Conservation (phyloP, 176 grass and related monocot genomes). For the Coix lacrymajobi region DNA sequence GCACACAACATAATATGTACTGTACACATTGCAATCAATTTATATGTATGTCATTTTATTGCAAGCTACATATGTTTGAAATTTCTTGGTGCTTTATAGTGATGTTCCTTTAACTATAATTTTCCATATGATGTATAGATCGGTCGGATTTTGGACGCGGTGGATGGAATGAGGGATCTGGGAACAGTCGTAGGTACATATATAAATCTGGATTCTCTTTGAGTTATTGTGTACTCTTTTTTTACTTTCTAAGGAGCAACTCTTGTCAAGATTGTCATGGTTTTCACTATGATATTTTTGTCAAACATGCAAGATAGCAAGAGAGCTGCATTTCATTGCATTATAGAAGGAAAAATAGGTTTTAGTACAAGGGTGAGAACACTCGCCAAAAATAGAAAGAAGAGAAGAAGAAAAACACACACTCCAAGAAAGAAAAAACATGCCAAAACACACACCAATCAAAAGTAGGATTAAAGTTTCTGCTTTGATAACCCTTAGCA, state of each 20-base stretch:
- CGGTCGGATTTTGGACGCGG: constrained; percentile 37
- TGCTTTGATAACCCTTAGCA: neutral
- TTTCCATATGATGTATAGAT: constrained; percentile 18
- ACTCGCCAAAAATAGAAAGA: neutral
- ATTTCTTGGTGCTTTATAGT: neutral
- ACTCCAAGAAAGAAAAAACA: neutral
- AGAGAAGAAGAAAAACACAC: neutral
- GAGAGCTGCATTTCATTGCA: neutral
- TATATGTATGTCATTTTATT: neutral
- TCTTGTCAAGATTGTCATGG: constrained; percentile 1
- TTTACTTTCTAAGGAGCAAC: neutral
- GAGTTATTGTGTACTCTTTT: neutral
- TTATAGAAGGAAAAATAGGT: neutral
- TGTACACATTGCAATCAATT: neutral
- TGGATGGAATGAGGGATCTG: constrained; percentile 39
- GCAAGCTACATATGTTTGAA: neutral
- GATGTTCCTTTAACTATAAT: neutral
- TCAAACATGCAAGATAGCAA: neutral
- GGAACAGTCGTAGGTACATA: constrained; percentile 34
- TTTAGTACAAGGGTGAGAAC: neutral
- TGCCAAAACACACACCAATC: neutral
- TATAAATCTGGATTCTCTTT: neutral
- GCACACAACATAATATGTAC: neutral
- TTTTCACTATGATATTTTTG: neutral
- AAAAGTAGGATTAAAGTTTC: neutral